Evolutionary conservation across 495 filamentous ascomycete species (phyloP).

Genomic region (Talaromyces stipitatus): DNA sequence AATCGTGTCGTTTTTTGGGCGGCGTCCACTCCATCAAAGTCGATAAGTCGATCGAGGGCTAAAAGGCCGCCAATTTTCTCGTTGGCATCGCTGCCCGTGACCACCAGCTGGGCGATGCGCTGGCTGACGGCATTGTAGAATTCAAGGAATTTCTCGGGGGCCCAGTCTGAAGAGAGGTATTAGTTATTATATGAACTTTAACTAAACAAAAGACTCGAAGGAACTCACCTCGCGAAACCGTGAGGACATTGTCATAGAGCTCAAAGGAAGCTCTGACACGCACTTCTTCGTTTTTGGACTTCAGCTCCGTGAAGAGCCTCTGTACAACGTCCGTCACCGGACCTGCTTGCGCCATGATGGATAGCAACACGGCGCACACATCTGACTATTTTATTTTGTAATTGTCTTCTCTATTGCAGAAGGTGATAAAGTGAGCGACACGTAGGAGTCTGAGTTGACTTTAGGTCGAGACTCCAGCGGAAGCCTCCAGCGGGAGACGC

Average conservation of each 20-base stretch:
- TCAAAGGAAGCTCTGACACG: conserved; percentile 44
- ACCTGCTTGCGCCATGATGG: conserved; percentile 44
- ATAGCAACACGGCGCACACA: conserved; percentile 4
- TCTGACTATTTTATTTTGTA: background rate
- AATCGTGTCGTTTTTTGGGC: conserved; percentile 92
- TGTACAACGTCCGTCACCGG: conserved; percentile 40
- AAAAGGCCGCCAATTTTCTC: conserved; percentile 88
- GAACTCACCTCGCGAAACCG: conserved; percentile 40
- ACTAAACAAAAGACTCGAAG: background rate
- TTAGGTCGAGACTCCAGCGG: background rate
- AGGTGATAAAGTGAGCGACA: background rate
- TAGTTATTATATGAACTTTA: conserved; percentile 6
- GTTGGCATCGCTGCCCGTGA: conserved; percentile 72
- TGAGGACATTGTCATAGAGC: conserved; percentile 41
- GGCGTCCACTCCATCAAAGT: conserved; percentile 91
- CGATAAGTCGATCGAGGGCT: conserved; percentile 85
- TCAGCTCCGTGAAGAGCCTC: conserved; percentile 42
- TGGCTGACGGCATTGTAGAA: conserved; percentile 75
- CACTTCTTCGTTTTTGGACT: conserved; percentile 46
- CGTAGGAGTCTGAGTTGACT: background rate
- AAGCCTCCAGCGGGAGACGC: background rate
- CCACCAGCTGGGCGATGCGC: conserved; percentile 64
- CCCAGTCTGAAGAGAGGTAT: conserved; percentile 51
- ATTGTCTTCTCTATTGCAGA: background rate
- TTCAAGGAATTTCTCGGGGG: conserved; percentile 64